Base-by-base conservation (phyloP, 768 basidiomycete species). In the Pulveroboletus frians region DNA sequence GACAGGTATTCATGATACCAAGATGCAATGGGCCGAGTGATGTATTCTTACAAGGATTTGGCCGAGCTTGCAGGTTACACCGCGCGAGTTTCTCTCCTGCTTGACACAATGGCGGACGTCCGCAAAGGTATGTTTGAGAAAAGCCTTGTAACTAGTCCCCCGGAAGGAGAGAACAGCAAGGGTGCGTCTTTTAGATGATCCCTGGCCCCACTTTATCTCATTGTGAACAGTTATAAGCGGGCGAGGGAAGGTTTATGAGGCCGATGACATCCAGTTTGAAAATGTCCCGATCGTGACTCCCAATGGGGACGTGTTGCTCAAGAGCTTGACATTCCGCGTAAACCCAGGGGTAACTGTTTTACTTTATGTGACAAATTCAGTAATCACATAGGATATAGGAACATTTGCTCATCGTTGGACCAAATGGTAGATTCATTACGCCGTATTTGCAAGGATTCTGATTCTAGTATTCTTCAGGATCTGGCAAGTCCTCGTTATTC, bases 11-110 rank as follows among this genome's bases (percentile, higher is more conserved):
- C 37, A 15, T 23, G 53, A 55, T 21, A 30, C 50, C 55, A 81
- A 81, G 95, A 98, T 71, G 95, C 95, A 1, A 88, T 97, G 58
- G 93, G 93, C 29, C 81, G 94, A 17, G 83, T 96, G 26, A 92
- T 98, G 91, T 95, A 94, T 66, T 92, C 91, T 3, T 97, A 96
- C 73, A 97, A 96, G 68, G 94, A 98, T 64, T 75, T 99, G 4
- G 83, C 92, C 5, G 95, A 99, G 64, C 80, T 99, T 30, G 92
- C 95, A 4, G 95, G 95, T 10, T 97, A 96, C 65, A 97, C 95
- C 3, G 81, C 91, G 1, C 83, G 95, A 13, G 95, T 99, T 1
- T 84, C 88, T 29, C 79, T 84, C 38, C 76, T 97, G 1, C 77
- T 99, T 9, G 89, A 94, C 47, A 92, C 92, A 1, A 95, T 98